These are phyloP conservation scores for Lyophyllum atratum DNA, from an alignment of 768 basidiomycete species.

Conservation along the genomic window DNA sequence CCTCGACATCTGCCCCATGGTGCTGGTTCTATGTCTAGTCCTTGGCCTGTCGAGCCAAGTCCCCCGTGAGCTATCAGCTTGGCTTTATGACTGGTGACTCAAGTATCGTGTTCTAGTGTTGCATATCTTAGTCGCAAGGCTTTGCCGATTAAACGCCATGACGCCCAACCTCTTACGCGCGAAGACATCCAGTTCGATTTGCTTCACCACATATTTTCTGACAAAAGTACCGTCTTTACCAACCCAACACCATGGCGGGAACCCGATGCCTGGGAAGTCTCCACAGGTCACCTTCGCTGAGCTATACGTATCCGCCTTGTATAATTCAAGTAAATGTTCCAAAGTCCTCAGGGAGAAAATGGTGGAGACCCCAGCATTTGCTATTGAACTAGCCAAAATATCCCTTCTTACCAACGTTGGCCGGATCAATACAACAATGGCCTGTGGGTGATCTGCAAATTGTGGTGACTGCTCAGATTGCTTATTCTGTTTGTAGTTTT, in stretches of 20 bases:
- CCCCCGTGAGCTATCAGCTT: conserved; percentile 49
- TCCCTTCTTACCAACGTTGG: conserved; percentile 88
- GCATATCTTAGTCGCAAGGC: conserved; percentile 69
- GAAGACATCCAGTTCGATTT: conserved; percentile 89
- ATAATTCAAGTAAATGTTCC: conserved; percentile 81
- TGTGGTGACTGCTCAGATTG: conserved; percentile 3
- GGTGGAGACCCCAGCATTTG: conserved; percentile 77
- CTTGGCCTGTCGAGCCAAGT: conserved; percentile 50
- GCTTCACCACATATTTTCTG: conserved; percentile 75
- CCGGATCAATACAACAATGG: conserved; percentile 91
- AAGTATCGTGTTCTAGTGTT: conserved; percentile 34
- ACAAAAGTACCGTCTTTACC: conserved; percentile 71
- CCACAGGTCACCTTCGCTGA: conserved; percentile 74
- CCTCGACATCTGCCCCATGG: conserved; percentile 43
- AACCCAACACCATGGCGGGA: conserved; percentile 49
- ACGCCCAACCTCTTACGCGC: conserved; percentile 81
- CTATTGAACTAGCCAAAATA: conserved; percentile 79
- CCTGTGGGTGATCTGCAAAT: conserved; percentile 51
- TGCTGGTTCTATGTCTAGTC: conserved; percentile 27
- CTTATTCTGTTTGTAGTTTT: conserved; percentile 57
- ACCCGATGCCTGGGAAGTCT: conserved; percentile 47
- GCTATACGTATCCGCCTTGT: conserved; percentile 81
- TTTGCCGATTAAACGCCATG: conserved; percentile 78
- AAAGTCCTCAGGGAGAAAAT: conserved; percentile 89
- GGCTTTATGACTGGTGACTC: neutral